phyloP scores from a whole-genome alignment of 352 stramenopile genomes.

The Phytophthora multivora region DNA sequence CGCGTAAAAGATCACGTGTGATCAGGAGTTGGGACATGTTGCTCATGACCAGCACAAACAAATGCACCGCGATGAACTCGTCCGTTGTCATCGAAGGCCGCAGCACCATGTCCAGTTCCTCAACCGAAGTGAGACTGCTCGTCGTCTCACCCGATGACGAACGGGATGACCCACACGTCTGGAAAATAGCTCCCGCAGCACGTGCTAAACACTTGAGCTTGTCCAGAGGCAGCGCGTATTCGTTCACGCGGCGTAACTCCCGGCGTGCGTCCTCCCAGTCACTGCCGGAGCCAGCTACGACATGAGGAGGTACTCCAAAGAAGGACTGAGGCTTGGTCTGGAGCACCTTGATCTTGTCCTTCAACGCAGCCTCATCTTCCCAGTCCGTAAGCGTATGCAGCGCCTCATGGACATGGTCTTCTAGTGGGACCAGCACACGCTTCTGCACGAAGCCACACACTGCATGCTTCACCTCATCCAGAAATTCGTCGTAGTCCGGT shows the following conservation, averaged over 20 bases:
- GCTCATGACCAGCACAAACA: slow-evolving; percentile 64
- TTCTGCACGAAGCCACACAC: slow-evolving; percentile 59
- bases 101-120: slow-evolving; percentile 40
- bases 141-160: slow-evolving; percentile 26
- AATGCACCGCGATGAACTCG: slow-evolving; percentile 67
- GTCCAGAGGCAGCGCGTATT: slow-evolving; percentile 67
- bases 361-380: slow-evolving; percentile 47
- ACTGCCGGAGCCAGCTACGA: slow-evolving; percentile 43
- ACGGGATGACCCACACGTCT: slow-evolving; percentile 35
- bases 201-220: slow-evolving; percentile 78
- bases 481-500: slow-evolving; percentile 60
- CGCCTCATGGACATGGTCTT: slow-evolving; percentile 67
- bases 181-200: slow-evolving; percentile 59
- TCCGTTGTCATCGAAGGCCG: slow-evolving; percentile 59
- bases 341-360: slow-evolving; percentile 62
- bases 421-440: slow-evolving; percentile 53
- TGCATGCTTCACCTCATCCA: slow-evolving; percentile 63
- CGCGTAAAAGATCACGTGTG: slow-evolving; percentile 57
- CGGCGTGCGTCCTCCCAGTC: slow-evolving; percentile 64
- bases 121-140: slow-evolving; percentile 40
- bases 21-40: slow-evolving; percentile 49
- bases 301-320: slow-evolving; percentile 57
- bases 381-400: slow-evolving; percentile 55
- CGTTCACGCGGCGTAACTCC: slow-evolving; percentile 55
- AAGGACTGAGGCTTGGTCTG: slow-evolving; percentile 55